Evolutionary conservation across 1,284 basidiomycete species (phyloP).

Genomic region (Heterobasidion annosum): DNA sequence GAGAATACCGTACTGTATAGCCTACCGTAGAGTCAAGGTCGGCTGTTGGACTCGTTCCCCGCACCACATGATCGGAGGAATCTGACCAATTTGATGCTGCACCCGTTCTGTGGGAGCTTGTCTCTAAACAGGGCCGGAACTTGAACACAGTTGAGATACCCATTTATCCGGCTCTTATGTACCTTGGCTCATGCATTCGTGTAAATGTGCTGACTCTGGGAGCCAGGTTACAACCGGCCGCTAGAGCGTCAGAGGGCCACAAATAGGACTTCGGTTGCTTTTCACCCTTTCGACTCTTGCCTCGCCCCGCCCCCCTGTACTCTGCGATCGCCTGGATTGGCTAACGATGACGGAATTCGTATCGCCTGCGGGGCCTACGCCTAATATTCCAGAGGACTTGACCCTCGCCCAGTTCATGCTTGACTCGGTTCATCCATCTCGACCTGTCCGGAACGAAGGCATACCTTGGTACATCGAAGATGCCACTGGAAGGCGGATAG

Average conservation of each 20-base stretch:
- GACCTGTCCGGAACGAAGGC: slow-evolving; percentile 33
- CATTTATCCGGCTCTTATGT: not conserved
- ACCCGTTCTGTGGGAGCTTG: too few relatives aligned
- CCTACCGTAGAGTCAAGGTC: too few relatives aligned
- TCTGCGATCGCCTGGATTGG: not conserved
- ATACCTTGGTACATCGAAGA: slow-evolving; percentile 64
- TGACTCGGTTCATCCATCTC: slow-evolving; percentile 37
- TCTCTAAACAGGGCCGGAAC: too few relatives aligned
- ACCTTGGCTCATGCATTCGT: not conserved
- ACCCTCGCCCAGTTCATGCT: slow-evolving; percentile 71
- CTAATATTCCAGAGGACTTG: slow-evolving; percentile 58
- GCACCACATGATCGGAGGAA: too few relatives aligned
- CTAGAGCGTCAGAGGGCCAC: not conserved
- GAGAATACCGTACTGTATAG: too few relatives aligned
- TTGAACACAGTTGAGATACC: too few relatives aligned
- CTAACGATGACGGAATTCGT: slow-evolving; percentile 34
- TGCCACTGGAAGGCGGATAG: slow-evolving; percentile 36
- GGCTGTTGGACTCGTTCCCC: too few relatives aligned
- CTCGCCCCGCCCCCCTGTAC: too few relatives aligned
- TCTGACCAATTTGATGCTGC: too few relatives aligned
- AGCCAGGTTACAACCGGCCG: not conserved
- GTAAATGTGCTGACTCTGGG: not conserved
- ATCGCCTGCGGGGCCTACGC: slow-evolving; percentile 28
- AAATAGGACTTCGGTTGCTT: not conserved
- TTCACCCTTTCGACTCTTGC: too few relatives aligned